phyloP scores from a whole-genome alignment of 345 rosid genomes.

The Odontarrhena argentea region DNA sequence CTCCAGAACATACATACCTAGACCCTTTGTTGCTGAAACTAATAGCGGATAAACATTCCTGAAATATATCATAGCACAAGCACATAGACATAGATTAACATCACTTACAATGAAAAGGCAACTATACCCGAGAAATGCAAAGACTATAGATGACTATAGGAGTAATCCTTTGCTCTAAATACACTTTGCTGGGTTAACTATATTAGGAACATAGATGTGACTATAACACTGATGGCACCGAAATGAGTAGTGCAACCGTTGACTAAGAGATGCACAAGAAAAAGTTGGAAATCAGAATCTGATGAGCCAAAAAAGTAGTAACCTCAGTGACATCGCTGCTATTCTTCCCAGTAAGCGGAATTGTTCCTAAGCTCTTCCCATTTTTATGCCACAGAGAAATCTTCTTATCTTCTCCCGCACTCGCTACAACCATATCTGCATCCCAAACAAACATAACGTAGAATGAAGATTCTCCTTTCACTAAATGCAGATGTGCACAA shows the following conservation, averaged over 20 bases:
- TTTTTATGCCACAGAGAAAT: constrained; percentile 79
- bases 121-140: constrained; percentile 2
- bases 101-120: not conserved
- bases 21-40: constrained; percentile 90
- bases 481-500: not conserved
- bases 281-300: constrained; percentile 2
- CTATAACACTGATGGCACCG: not conserved
- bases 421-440: constrained; percentile 88
- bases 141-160: not conserved
- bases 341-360: constrained; percentile 65
- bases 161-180: not conserved
- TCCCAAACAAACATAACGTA: constrained; percentile 3
- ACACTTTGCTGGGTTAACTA: not conserved
- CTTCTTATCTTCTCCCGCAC: constrained; percentile 89
- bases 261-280: not conserved
- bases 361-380: constrained; percentile 73
- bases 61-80: constrained; percentile 33
- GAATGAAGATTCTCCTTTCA: constrained; percentile 17
- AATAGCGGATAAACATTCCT: constrained; percentile 86
- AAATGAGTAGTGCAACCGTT: not conserved
- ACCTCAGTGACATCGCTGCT: constrained; percentile 70
- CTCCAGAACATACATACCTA: constrained; percentile 92
- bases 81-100: constrained; percentile 1
- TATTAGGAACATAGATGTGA: not conserved
- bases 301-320: constrained; percentile 18